A percentile compares a stretch with the other conserved stretches of the same genome.
phyloP scores from a whole-genome alignment of 2,329 filamentous ascomycete species.

The Cercospora janseana region DNA sequence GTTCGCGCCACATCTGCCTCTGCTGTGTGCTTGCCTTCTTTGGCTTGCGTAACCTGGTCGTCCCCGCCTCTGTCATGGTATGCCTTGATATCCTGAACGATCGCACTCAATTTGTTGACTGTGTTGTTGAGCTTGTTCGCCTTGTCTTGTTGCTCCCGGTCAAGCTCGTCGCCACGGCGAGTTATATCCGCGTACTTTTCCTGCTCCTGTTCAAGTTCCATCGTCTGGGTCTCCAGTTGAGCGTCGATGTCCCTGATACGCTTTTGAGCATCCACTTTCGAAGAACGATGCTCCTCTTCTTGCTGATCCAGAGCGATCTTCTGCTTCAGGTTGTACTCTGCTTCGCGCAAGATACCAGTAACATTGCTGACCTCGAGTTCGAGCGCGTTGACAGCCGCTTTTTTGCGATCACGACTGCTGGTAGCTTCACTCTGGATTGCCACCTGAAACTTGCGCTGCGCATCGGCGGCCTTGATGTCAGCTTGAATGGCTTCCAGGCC shows the following conservation, averaged over 20 bases:
- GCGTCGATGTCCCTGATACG: conserved; percentile 67
- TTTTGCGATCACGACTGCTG: conserved; percentile 68
- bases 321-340: conserved; percentile 74
- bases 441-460: conserved; percentile 65
- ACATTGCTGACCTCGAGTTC: conserved; percentile 77
- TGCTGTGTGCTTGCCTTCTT: conserved; percentile 65
- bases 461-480: conserved; percentile 64
- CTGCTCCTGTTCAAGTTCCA: conserved; percentile 72
- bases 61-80: conserved; percentile 77
- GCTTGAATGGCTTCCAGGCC: conserved; percentile 83
- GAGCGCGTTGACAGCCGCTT: conserved; percentile 60
- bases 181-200: conserved; percentile 74
- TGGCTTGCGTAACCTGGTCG: conserved; percentile 66
- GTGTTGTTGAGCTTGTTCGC: conserved; percentile 71
- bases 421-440: conserved; percentile 63
- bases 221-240: conserved; percentile 71
- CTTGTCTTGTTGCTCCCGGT: conserved; percentile 68
- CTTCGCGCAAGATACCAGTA: conserved; percentile 67
- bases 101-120: conserved; percentile 71
- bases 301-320: conserved; percentile 69
- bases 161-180: conserved; percentile 67
- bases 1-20: conserved; percentile 64
- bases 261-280: conserved; percentile 67
- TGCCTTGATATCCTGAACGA: conserved; percentile 73
- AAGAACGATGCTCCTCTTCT: conserved; percentile 69